These are phyloP conservation scores for Mycena galopus DNA, from an alignment of 768 basidiomycete species.

Conservation along the genomic window DNA sequence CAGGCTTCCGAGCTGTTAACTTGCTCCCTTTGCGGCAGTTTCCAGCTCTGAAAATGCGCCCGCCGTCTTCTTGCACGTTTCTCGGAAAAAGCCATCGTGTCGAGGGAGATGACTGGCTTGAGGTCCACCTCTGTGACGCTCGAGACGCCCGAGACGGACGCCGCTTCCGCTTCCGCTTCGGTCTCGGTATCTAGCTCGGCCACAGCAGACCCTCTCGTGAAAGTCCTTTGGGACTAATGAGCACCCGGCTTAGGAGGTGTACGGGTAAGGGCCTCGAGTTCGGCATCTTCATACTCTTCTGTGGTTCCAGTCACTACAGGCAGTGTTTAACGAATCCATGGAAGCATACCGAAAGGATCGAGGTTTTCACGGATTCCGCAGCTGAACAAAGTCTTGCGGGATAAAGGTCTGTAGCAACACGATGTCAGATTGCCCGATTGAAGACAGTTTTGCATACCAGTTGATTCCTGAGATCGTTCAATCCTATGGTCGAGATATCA, in stretches of 20 bases:
- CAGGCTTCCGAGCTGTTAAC: too few species aligned
- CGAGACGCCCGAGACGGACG: conserved; percentile 55
- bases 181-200: conserved; percentile 60
- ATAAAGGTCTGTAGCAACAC: conserved; percentile 74
- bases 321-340: conserved; percentile 6
- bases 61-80: conserved; percentile 65
- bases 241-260: conserved; percentile 74
- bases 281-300: conserved; percentile 80
- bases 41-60: conserved; percentile 37
- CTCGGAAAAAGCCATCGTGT: conserved; percentile 79
- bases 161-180: too few species aligned
- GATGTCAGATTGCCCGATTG: too few species aligned
- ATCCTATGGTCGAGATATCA: conserved; percentile 87
- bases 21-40: conserved; percentile 51
- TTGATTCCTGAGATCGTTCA: conserved; percentile 85
- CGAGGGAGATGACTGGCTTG: conserved; percentile 71
- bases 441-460: too few species aligned
- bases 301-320: conserved; percentile 49
- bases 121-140: conserved; percentile 67
- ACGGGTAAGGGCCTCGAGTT: conserved; percentile 66
- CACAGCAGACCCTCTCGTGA: conserved; percentile 60
- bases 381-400: conserved; percentile 77
- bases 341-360: conserved; percentile 72
- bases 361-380: conserved; percentile 73
- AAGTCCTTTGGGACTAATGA: conserved; percentile 58